Evolutionary conservation across 2,329 filamentous ascomycete species (phyloP).

Genomic region (Sarocladiaceae sp.): DNA sequence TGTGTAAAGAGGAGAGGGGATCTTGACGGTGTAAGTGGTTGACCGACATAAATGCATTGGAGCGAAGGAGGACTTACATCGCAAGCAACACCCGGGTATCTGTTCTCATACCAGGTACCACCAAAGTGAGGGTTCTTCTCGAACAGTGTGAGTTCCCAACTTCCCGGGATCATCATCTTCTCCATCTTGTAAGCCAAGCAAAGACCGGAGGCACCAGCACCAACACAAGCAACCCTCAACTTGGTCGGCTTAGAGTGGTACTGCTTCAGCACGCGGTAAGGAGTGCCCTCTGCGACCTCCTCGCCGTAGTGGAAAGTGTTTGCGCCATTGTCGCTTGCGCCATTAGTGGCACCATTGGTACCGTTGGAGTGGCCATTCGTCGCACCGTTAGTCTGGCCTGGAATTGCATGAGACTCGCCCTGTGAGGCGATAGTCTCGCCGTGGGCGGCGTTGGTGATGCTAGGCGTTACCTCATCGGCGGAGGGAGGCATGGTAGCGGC

Average conservation of each 20-base stretch:
- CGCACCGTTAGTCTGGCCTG: not conserved
- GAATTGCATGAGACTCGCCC: constrained; percentile 1
- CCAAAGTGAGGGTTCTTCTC: constrained; percentile 35
- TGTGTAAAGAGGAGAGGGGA: constrained; percentile 52
- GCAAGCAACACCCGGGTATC: constrained; percentile 46
- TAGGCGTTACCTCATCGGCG: constrained; percentile 10
- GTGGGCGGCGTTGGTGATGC: constrained; percentile 11
- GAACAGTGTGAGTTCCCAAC: constrained; percentile 25
- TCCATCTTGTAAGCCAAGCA: constrained; percentile 26
- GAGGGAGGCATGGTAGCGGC: constrained; percentile 2
- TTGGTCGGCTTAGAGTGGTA: constrained; percentile 32
- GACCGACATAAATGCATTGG: not conserved
- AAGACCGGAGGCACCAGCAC: constrained; percentile 24
- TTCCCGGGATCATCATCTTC: constrained; percentile 21
- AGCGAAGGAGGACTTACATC: constrained; percentile 44
- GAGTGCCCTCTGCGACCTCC: constrained; percentile 15
- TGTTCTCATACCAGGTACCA: constrained; percentile 49
- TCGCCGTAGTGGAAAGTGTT: constrained; percentile 22
- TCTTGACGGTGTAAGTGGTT: constrained; percentile 26
- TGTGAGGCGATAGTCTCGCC: constrained; percentile 10
- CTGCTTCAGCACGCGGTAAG: constrained; percentile 25
- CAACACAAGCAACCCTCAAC: constrained; percentile 25
- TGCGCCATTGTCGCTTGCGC: constrained; percentile 8
- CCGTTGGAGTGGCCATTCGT: constrained; percentile 10
- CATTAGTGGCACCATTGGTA: not conserved